Conservation (phyloP, 495 filamentous ascomycete genomes). For the Cryomyces antarcticus region DNA sequence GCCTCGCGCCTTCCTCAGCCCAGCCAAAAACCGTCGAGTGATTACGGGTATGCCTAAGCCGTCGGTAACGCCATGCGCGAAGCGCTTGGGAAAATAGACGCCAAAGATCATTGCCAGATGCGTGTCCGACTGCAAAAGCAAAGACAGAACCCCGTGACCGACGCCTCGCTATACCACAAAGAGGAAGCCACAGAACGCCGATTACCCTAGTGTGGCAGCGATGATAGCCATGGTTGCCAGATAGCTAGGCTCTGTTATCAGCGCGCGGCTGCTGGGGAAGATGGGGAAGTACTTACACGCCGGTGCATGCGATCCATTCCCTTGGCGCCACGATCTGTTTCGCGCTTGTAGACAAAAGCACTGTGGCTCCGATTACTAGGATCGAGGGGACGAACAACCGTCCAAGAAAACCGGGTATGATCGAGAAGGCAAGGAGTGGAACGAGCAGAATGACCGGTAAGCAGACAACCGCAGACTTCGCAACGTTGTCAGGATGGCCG, state of each 20-base stretch:
- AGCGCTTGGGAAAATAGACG: too few species aligned
- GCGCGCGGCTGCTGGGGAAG: background rate
- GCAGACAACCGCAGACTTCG: background rate
- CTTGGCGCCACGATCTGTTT: conserved; percentile 5
- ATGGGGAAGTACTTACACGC: conserved; percentile 9
- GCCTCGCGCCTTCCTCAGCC: too few species aligned
- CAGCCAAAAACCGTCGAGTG: too few species aligned
- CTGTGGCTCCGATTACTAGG: conserved; percentile 1
- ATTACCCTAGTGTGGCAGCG: background rate
- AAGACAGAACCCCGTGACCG: too few species aligned
- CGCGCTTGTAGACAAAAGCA: conserved; percentile 8
- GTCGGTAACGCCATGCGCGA: too few species aligned
- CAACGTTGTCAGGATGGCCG: background rate
- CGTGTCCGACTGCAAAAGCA: too few species aligned
- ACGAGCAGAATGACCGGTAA: conserved; percentile 7
- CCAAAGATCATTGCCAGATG: too few species aligned
- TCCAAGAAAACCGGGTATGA: conserved; percentile 9
- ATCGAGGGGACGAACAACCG: conserved; percentile 10
- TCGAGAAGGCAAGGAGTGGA: conserved; percentile 8
- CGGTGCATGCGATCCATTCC: conserved; percentile 8
- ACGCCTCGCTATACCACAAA: too few species aligned
- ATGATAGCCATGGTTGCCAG: conserved; percentile 11
- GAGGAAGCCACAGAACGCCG: too few species aligned
- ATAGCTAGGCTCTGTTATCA: conserved; percentile 1
- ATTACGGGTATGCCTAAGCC: too few species aligned